These are phyloP conservation scores for Nothophaeocryptopus gaeumannii DNA, from an alignment of 2,329 filamentous ascomycete genomes.

Conservation along the genomic window DNA sequence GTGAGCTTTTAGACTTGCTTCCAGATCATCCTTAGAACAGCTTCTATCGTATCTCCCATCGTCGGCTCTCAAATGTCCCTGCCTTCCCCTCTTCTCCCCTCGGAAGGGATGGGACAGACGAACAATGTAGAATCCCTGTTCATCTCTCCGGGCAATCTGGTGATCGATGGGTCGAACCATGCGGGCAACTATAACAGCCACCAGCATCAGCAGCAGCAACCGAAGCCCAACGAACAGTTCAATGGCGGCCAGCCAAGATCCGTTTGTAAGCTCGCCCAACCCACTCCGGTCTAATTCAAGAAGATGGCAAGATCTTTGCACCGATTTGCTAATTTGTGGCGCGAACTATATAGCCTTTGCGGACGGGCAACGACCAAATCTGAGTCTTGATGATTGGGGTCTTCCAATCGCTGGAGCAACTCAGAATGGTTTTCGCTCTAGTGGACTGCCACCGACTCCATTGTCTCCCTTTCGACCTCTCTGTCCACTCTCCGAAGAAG, in stretches of 20 bases:
- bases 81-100: neutral
- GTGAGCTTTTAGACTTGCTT: too few species aligned
- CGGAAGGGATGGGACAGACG: slow-evolving; percentile 5
- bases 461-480: slow-evolving; percentile 18
- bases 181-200: too few species aligned
- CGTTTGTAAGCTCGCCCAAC: slow-evolving; percentile 7
- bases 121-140: slow-evolving; percentile 15
- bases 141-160: slow-evolving; percentile 20
- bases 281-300: too few species aligned
- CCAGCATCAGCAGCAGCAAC: slow-evolving; percentile 3
- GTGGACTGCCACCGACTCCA: slow-evolving; percentile 19
- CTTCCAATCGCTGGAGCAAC: slow-evolving; percentile 5
- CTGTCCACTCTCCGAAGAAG: slow-evolving; percentile 17
- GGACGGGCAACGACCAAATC: slow-evolving; percentile 9
- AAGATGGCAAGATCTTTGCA: too few species aligned
- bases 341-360: neutral
- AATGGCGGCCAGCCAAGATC: neutral
- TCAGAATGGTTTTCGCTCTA: slow-evolving; percentile 11
- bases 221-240: slow-evolving; percentile 3
- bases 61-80: too few species aligned
- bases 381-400: slow-evolving; percentile 4
- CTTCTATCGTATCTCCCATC: too few species aligned
- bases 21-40: too few species aligned
- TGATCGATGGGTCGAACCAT: slow-evolving; percentile 7
- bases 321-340: too few species aligned